Percentiles rank a stretch among this genome's conserved stretches.
These are phyloP conservation scores for Penicillium frequentans DNA, from an alignment of 2,329 filamentous ascomycete species.

Conservation along the genomic window DNA sequence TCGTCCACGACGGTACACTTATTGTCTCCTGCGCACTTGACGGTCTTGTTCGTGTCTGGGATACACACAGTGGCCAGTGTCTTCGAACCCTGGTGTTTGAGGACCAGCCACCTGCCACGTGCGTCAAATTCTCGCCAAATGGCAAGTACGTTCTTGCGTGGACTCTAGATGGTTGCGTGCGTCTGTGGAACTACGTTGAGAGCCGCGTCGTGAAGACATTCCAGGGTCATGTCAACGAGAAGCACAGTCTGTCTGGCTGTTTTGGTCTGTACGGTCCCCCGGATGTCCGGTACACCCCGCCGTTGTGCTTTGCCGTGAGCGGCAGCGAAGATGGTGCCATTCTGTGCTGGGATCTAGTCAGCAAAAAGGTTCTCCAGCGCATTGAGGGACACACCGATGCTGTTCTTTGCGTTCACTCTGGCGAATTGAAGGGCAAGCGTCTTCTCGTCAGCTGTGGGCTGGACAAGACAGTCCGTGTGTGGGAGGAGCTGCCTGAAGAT, in stretches of 20 bases:
- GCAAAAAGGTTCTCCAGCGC: constrained; percentile 76
- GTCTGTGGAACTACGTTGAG: constrained; percentile 92
- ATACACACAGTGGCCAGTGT: constrained; percentile 92
- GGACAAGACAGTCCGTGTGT: constrained; percentile 63
- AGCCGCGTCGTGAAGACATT: constrained; percentile 95
- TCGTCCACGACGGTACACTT: constrained; percentile 86
- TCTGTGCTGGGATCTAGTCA: constrained; percentile 86
- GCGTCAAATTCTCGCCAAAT: constrained; percentile 90
- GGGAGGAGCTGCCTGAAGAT: constrained; percentile 47
- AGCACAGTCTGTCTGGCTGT: constrained; percentile 79
- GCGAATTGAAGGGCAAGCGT: constrained; percentile 48
- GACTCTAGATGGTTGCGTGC: constrained; percentile 84
- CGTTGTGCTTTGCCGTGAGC: constrained; percentile 65
- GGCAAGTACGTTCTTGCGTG: constrained; percentile 90
- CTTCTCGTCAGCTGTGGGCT: constrained; percentile 63
- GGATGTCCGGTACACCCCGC: constrained; percentile 34
- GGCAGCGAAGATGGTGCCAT: constrained; percentile 87
- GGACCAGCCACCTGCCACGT: constrained; percentile 86
- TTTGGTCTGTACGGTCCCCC: constrained; percentile 67
- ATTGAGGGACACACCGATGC: constrained; percentile 58
- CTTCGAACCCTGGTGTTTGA: constrained; percentile 93
- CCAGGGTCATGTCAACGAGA: constrained; percentile 82
- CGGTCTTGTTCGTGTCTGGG: constrained; percentile 91
- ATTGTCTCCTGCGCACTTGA: constrained; percentile 91
- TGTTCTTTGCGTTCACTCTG: constrained; percentile 62